Evolutionary conservation across 2,329 filamentous ascomycete genomes (phyloP).

Genomic region (Fusarium poae): DNA sequence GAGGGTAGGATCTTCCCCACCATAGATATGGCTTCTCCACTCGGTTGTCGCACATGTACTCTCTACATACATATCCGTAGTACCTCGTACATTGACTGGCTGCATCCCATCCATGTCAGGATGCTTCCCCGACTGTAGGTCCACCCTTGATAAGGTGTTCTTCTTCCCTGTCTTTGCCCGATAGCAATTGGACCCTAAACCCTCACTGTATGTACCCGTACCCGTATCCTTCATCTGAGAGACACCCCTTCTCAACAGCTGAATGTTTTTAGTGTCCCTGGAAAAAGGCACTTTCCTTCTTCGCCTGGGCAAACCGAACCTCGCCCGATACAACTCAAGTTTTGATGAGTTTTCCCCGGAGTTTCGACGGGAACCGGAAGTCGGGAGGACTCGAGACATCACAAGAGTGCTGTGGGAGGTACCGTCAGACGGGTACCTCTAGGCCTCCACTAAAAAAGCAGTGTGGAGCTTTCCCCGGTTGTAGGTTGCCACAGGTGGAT

Average conservation of each 20-base stretch:
- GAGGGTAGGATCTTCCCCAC: conserved; percentile 35
- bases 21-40: conserved; percentile 28
- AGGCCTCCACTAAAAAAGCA: conserved; percentile 43
- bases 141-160: conserved; percentile 27
- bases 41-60: conserved; percentile 9
- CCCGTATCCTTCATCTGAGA: conserved; percentile 14
- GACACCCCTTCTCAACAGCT: conserved; percentile 5
- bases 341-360: background rate
- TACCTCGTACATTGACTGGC: conserved; percentile 21
- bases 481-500: conserved; percentile 27
- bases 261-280: conserved; percentile 1
- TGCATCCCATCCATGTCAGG: conserved; percentile 24
- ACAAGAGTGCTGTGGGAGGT: background rate
- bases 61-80: background rate
- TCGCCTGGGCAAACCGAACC: background rate
- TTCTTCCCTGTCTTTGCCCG: conserved; percentile 2
- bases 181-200: conserved; percentile 26
- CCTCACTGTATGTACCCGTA: conserved; percentile 4
- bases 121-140: conserved; percentile 37
- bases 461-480: conserved; percentile 35
- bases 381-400: conserved; percentile 12
- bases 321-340: background rate
- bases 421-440: conserved; percentile 27
- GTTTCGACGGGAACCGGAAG: background rate
- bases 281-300: background rate